Base-by-base conservation (phyloP, 176 grass and related monocot species). In the Urochloa ruziziensis region DNA sequence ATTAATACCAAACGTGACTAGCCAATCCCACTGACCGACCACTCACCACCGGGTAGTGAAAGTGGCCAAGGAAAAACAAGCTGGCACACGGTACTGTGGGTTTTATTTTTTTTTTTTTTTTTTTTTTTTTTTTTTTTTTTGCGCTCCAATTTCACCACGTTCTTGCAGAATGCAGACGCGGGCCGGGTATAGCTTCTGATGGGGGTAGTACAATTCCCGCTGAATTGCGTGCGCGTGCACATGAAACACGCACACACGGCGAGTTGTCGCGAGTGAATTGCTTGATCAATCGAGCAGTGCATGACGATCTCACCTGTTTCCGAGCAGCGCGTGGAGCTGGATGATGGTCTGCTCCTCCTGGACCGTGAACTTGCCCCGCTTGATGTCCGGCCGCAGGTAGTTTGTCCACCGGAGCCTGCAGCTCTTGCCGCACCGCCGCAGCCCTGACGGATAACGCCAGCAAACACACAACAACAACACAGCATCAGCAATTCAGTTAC, bases 291-390 rank as follows among this genome's bases (percentile, higher is more conserved):
- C 3, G 9, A 13, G 17, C 49, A 49, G 47, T 15, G 15, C 7
- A 27, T 76, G 47, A 18, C 48, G 0, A 51, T 51, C 17, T 82
- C 59, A 94, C 92, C 92, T 94, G 83, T 94, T 94, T 4, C 92
- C 92, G 52, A 94, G 92, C 11, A 94, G 92, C 2, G 92, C 92
- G 77, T 94, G 92, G 49, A 94, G 92, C 81, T 94, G 92, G 79
- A 94, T 86, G 83, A 94, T 94, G 75, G 80, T 89, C 83, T 94
- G 89, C 86, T 94, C 92, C 83, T 94, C 92, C 83, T 94, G 92
- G 17, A 89, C 23, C 30, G 86, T 94, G 70, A 94, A 94, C 70
- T 94, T 91, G 29, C 92, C 92, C 34, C 92, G 70, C 80, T 94
- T 94, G 52, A 94, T 94, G 83, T 94, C 92, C 80, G 92, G 89